Base-by-base conservation (phyloP, 495 filamentous ascomycete genomes). In the Tuber magnatum region DNA sequence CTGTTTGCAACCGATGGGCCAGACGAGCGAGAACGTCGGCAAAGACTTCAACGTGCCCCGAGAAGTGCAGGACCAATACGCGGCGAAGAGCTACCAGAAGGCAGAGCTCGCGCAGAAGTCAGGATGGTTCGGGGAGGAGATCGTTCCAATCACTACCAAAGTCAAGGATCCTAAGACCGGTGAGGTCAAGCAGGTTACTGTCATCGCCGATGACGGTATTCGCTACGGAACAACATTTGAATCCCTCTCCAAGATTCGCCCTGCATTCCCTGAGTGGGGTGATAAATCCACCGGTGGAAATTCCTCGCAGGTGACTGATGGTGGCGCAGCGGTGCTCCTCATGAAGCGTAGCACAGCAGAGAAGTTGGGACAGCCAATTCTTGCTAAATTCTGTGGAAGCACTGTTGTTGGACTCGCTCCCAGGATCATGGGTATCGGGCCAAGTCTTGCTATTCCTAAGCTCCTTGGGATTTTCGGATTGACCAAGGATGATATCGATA, bases 371-470 rank as follows among this genome's bases (percentile, higher is more conserved):
- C 92, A 97, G 86, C 93, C 95, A 70, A 93, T 99, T 84, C 84
- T 97, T 73, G 95, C 90, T 82, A 99, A 99, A 84, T 99, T 93
- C 86, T 92, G 93, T 81, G 93, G 93, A 78, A 91, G 94, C 42
- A 97, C 94, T 16, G 91, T 97, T 51, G 92, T 93, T 69, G 95
- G 95, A 78, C 88, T 97, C 3, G 89, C 94, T 0, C 94, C 95
- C 1, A 88, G 94, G 71, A 92, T 99, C 83, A 99, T 99, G 95
- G 95, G 95, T 74, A 97, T 99, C 77, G 95, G 95, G 42, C 95
- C 95, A 40, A 91, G 93, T 22, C 88, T 96, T 72, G 95, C 93
- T 68, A 97, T 99, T 80, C 95, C 95, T 77, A 99, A 99, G 88
- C 88, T 99, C 48, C 86, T 99, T 69, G 84, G 84, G 82, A 91